Evolutionary conservation across 2,329 filamentous ascomycete species (phyloP).

Genomic region (Ascochyta rabiei): DNA sequence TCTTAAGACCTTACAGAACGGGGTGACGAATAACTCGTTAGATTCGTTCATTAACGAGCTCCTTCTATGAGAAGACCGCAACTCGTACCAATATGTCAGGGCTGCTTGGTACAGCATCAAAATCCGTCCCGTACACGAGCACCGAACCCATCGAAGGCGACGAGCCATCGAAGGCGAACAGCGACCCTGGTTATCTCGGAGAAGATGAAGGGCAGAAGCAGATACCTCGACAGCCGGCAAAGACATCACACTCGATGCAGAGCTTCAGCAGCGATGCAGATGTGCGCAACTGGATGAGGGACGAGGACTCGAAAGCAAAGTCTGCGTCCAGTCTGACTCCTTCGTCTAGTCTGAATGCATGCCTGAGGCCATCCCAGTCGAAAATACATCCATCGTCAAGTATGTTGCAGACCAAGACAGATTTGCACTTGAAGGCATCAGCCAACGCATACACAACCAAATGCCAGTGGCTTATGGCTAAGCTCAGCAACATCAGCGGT

Average conservation of each 20-base stretch:
- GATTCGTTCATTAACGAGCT: not conserved
- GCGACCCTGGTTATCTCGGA: not conserved
- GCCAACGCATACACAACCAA: not conserved
- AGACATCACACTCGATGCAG: not conserved
- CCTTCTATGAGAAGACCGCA: not conserved
- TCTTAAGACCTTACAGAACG: not conserved
- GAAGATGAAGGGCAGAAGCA: not conserved
- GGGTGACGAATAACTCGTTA: not conserved
- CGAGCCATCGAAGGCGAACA: not conserved
- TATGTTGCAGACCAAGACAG: conserved; percentile 13
- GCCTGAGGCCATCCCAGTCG: not conserved
- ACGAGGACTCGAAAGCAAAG: not conserved
- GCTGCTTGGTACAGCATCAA: not conserved
- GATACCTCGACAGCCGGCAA: not conserved
- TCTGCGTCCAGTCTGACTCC: not conserved
- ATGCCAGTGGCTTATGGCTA: not conserved
- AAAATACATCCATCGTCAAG: conserved; percentile 16
- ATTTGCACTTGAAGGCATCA: conserved; percentile 15
- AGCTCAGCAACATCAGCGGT: not conserved
- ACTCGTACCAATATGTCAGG: not conserved
- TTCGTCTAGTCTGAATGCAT: not conserved
- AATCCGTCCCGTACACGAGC: not conserved
- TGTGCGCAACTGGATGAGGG: not conserved
- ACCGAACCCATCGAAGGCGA: not conserved
- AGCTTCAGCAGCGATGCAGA: not conserved